These are phyloP conservation scores for Crinitomyces ghanaensis DNA, from an alignment of 805 yeast species.

Conservation along the genomic window DNA sequence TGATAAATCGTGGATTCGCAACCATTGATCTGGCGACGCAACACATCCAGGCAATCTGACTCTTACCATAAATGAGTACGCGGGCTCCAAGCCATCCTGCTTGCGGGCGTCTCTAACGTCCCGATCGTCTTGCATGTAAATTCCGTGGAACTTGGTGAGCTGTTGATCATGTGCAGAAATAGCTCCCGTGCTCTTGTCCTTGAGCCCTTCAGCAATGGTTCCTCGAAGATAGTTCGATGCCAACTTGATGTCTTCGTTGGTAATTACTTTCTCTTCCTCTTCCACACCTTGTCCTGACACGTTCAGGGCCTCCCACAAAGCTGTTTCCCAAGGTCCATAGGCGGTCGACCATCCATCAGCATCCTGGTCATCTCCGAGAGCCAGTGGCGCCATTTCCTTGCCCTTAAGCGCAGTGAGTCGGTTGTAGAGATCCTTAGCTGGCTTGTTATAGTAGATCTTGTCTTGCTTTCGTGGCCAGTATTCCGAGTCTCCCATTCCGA, in stretches of 20 bases:
- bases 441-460: conserved; percentile 86
- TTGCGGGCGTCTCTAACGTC: conserved; percentile 90
- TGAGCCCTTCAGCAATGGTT: conserved; percentile 76
- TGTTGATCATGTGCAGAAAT: conserved; percentile 86
- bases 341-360: conserved; percentile 93
- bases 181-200: conserved; percentile 79
- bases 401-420: conserved; percentile 65
- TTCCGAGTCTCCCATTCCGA: conserved; percentile 71
- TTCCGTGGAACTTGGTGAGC: conserved; percentile 94
- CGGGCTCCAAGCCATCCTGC: conserved; percentile 87
- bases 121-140: conserved; percentile 97
- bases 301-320: conserved; percentile 79
- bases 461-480: conserved; percentile 98
- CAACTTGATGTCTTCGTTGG: conserved; percentile 91
- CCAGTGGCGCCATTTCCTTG: conserved; percentile 58
- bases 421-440: conserved; percentile 60
- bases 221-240: conserved; percentile 85
- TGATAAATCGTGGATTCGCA: conserved; percentile 70
- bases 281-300: conserved; percentile 72
- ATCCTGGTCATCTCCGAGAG: conserved; percentile 94
- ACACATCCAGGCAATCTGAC: conserved; percentile 90
- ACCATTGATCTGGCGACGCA: conserved; percentile 82
- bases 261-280: conserved; percentile 86
- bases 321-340: conserved; percentile 76
- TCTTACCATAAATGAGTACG: conserved; percentile 94